phyloP scores from a whole-genome alignment of 2,329 filamentous ascomycete species.

The Colletotrichum ledebouriae region DNA sequence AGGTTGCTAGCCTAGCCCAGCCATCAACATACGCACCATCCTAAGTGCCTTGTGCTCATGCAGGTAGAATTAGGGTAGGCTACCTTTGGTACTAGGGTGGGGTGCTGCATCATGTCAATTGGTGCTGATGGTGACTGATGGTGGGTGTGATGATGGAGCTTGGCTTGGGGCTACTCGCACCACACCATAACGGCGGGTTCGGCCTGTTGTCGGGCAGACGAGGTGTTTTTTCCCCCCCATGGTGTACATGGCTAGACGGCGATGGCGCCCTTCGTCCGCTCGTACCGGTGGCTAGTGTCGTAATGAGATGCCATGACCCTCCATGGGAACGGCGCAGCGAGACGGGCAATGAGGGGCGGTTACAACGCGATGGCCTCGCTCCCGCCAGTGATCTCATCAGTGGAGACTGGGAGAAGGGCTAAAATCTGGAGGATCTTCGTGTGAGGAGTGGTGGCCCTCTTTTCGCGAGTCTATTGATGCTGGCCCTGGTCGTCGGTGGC shows the following conservation, averaged over 20 bases:
- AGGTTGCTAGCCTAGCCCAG: background rate
- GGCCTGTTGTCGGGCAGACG: constrained; percentile 19
- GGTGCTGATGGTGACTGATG: too few relatives aligned
- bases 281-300: constrained; percentile 24
- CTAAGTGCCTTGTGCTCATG: too few relatives aligned
- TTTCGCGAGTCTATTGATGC: background rate
- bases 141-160: too few relatives aligned
- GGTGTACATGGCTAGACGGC: background rate
- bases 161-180: background rate
- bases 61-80: too few relatives aligned
- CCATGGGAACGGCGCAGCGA: background rate
- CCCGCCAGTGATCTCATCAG: constrained; percentile 19
- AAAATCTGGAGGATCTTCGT: constrained; percentile 19
- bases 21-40: too few relatives aligned
- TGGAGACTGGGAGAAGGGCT: constrained; percentile 3
- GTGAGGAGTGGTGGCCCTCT: constrained; percentile 10
- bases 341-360: background rate
- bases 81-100: too few relatives aligned
- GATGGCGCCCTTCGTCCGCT: constrained; percentile 10
- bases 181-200: constrained; percentile 8
- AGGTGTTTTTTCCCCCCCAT: background rate
- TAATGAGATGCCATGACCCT: background rate
- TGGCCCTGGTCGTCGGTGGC: background rate
- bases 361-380: constrained; percentile 4
- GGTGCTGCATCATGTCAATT: too few relatives aligned